Percentiles rank a stretch among this genome's conserved stretches.
Evolutionary conservation across 495 filamentous ascomycete species (phyloP).

Genomic region (Penicillium salamii): DNA sequence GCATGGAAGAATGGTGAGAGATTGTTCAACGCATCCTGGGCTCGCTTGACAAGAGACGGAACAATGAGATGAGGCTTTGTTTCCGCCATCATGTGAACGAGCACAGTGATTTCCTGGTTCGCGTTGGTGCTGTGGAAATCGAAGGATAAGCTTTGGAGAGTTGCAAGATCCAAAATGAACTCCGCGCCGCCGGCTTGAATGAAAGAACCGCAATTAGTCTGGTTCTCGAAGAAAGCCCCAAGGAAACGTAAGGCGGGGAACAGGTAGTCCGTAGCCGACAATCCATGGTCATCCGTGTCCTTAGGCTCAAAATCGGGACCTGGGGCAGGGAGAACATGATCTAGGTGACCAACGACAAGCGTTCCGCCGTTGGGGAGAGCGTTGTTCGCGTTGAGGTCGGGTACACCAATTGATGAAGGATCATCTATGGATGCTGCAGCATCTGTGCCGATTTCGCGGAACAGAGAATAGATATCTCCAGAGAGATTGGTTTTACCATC

Average conservation of each 20-base stretch:
- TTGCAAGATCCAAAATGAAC: conserved; percentile 77
- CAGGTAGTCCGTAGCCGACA: conserved; percentile 65
- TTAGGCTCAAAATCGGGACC: conserved; percentile 40
- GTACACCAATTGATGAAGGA: conserved; percentile 29
- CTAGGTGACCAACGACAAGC: conserved; percentile 33
- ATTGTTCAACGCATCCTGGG: conserved; percentile 63
- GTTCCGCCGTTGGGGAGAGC: conserved; percentile 40
- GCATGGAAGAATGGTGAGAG: conserved; percentile 62
- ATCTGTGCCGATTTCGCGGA: conserved; percentile 34
- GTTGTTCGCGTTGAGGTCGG: conserved; percentile 25
- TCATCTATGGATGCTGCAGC: conserved; percentile 27
- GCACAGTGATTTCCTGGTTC: conserved; percentile 61
- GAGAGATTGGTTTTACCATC: conserved; percentile 30
- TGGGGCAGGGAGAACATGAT: conserved; percentile 23
- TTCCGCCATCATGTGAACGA: conserved; percentile 80
- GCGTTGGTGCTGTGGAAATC: conserved; percentile 68
- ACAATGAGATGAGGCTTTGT: conserved; percentile 77
- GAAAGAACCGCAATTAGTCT: conserved; percentile 69
- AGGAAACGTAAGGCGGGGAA: conserved; percentile 73
- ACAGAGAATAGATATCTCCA: conserved; percentile 31
- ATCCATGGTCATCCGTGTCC: conserved; percentile 45
- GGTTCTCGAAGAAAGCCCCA: conserved; percentile 72
- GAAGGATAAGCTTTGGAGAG: conserved; percentile 71
- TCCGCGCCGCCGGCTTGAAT: conserved; percentile 78
- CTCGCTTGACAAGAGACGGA: conserved; percentile 72